phyloP scores from a whole-genome alignment of 192 early-diverging fungal genomes.

The Linnemannia zychae region DNA sequence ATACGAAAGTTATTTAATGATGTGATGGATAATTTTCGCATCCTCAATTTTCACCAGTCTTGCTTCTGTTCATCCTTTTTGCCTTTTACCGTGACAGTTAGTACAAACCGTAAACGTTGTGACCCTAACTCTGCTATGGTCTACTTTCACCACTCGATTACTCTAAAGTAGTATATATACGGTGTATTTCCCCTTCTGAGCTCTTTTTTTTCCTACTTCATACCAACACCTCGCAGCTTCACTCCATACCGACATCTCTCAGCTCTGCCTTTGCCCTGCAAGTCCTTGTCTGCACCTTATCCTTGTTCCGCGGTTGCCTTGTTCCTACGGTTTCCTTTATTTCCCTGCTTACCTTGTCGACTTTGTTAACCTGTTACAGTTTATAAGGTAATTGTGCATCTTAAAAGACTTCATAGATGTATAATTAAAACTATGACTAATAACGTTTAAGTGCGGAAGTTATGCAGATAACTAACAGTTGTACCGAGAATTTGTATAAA shows the following conservation, averaged over 20 bases:
- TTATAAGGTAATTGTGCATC: constrained; percentile 20
- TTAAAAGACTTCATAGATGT: constrained; percentile 13
- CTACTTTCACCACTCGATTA: not conserved
- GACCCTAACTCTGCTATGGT: not conserved
- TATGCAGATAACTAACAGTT: constrained; percentile 9
- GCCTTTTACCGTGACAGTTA: no score
- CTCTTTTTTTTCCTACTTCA: not conserved
- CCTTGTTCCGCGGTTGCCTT: not conserved
- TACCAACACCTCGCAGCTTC: no score
- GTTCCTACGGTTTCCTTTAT: not conserved
- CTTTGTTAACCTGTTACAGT: constrained; percentile 14
- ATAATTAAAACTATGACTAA: constrained; percentile 13
- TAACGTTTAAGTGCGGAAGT: constrained; percentile 15
- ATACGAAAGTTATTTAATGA: no score
- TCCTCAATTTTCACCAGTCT: no score
- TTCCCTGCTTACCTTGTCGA: constrained; percentile 17
- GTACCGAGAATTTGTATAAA: constrained; percentile 17
- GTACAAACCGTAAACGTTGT: no score
- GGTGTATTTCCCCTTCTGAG: not conserved
- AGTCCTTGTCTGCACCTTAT: not conserved
- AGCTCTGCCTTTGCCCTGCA: not conserved
- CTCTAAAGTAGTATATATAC: not conserved
- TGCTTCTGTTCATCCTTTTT: no score
- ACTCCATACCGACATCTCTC: no score
- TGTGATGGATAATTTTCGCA: no score